Percentiles rank a stretch among this genome's conserved stretches.
Conservation (phyloP, 257 asterid species). For the Misopates orontium region DNA sequence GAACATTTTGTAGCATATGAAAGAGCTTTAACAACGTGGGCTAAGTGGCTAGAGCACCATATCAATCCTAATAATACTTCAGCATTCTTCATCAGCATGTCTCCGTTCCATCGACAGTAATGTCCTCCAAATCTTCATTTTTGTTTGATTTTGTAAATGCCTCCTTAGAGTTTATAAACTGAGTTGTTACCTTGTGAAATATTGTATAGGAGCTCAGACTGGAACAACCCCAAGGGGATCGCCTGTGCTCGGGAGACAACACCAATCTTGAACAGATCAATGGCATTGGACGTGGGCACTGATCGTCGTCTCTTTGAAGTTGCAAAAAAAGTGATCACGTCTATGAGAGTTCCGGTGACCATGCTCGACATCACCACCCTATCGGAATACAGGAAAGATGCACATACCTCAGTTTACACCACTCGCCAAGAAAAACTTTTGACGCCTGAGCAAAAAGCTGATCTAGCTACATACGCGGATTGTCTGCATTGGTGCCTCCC, state of each 20-base stretch:
- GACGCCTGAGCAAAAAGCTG: slow-evolving; percentile 43
- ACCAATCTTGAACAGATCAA: slow-evolving; percentile 37
- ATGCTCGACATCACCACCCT: slow-evolving; percentile 44
- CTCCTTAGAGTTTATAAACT: background rate
- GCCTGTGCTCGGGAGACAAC: slow-evolving; percentile 42
- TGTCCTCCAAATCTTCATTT: background rate
- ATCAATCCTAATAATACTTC: slow-evolving; percentile 35
- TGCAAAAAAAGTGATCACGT: slow-evolving; percentile 27
- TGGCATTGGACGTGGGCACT: slow-evolving; percentile 40
- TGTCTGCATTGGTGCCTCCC: slow-evolving; percentile 61
- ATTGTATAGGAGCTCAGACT: slow-evolving; percentile 34
- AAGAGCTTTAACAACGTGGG: slow-evolving; percentile 50
- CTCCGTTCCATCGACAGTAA: slow-evolving; percentile 50
- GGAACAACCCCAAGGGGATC: slow-evolving; percentile 42
- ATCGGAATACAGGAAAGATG: slow-evolving; percentile 59
- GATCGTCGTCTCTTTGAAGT: slow-evolving; percentile 37
- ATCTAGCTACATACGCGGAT: slow-evolving; percentile 47
- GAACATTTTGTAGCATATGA: slow-evolving; percentile 32
- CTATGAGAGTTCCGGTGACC: slow-evolving; percentile 28
- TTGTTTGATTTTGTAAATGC: no score
- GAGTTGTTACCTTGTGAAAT: background rate
- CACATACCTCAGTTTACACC: slow-evolving; percentile 50
- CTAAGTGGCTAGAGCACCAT: slow-evolving; percentile 38
- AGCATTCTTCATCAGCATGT: slow-evolving; percentile 52
- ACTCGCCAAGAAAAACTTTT: slow-evolving; percentile 46